phyloP scores from a whole-genome alignment of 208 protist species.

The Strigomonas oncopelti region DNA sequence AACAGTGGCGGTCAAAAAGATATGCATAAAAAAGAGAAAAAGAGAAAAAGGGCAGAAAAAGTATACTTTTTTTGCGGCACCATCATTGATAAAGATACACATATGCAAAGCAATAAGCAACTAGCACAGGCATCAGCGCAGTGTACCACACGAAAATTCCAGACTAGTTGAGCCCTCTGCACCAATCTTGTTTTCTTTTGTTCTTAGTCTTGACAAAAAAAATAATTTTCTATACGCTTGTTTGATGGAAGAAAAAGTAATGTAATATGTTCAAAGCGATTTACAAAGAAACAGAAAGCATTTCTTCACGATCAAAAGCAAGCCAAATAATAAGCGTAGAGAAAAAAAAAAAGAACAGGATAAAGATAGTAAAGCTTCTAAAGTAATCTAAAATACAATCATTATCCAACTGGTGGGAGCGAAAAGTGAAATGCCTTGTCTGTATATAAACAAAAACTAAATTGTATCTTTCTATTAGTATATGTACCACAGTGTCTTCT shows the following conservation, averaged over 20 bases:
- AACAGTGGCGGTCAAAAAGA: too few species aligned
- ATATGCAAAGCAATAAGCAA: neutral
- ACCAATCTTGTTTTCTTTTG: neutral
- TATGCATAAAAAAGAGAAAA: neutral
- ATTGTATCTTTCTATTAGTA: slow-evolving; percentile 4
- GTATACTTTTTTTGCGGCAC: too few species aligned
- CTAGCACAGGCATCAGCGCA: too few species aligned
- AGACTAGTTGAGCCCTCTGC: too few species aligned
- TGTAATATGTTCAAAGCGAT: neutral
- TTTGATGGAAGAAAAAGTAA: slow-evolving; percentile 8
- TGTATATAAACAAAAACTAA: neutral
- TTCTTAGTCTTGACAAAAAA: neutral
- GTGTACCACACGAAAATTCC: too few species aligned
- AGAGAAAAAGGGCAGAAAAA: neutral
- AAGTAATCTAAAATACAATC: slow-evolving; percentile 5
- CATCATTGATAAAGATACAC: neutral
- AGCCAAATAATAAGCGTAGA: slow-evolving; percentile 16
- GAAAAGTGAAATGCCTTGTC: neutral
- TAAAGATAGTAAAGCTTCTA: slow-evolving; percentile 7
- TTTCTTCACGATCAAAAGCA: neutral
- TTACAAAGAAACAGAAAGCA: slow-evolving; percentile 5
- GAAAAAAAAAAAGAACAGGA: slow-evolving; percentile 17
- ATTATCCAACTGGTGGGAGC: neutral
- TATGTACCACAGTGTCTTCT: neutral
- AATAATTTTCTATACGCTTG: neutral